Conservation (phyloP, 108 stramenopile species). For the Fragilariopsis cylindrus region DNA sequence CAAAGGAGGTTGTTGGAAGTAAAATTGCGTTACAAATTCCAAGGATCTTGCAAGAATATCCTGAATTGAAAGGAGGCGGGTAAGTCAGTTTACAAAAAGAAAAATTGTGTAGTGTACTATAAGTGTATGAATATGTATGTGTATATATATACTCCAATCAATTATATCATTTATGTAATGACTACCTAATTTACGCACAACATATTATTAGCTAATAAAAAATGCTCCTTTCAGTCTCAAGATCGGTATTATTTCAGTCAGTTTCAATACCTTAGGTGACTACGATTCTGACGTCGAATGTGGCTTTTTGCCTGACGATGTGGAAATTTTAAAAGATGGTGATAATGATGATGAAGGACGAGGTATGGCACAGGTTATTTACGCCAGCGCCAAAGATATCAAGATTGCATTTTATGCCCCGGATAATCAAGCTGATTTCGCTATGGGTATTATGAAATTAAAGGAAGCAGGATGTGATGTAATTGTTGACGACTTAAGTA, state of each 20-base stretch:
- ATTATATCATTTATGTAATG: too few relatives aligned
- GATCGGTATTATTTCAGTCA: conserved; percentile 32
- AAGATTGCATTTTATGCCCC: too few relatives aligned
- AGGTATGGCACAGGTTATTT: conserved; percentile 35
- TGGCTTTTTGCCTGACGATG: conserved; percentile 18
- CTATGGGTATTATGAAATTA: too few relatives aligned
- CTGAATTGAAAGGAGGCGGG: background rate
- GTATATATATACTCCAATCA: too few relatives aligned
- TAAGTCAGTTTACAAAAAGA: too few relatives aligned
- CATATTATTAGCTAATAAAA: too few relatives aligned
- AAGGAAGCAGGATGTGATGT: conserved; percentile 11
- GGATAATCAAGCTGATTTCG: too few relatives aligned
- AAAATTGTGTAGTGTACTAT: too few relatives aligned
- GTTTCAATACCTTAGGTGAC: background rate
- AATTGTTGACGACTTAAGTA: conserved; percentile 20
- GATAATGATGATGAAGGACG: conserved; percentile 38
- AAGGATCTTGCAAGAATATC: background rate
- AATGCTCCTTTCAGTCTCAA: background rate
- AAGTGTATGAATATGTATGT: too few relatives aligned
- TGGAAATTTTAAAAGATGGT: background rate
- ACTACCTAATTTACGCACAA: too few relatives aligned
- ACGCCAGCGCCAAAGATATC: background rate
- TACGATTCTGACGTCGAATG: background rate
- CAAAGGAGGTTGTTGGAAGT: background rate
- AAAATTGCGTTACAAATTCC: background rate